Evolutionary conservation across 1,284 basidiomycete species (phyloP), one percentile per base, ranked within the genome.

Genomic region (Trichosporon sp.): DNA sequence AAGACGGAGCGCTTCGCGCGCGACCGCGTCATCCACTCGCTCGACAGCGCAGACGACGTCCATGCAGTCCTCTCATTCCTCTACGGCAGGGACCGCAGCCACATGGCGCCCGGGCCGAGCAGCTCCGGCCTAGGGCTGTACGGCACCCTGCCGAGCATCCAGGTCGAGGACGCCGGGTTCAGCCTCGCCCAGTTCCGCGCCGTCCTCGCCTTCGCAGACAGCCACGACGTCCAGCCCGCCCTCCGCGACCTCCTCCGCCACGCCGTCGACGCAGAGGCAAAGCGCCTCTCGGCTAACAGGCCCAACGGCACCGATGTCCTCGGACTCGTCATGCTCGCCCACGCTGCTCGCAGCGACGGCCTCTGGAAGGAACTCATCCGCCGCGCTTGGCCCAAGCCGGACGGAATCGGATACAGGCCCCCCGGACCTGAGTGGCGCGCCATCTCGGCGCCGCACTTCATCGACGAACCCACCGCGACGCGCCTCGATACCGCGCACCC

Each of bases 61-160:
- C 56, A 62, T 11, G 37, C 60, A 7, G 19, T 62, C 4, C 60
- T 62, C 25, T 40, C 54, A 4, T 58, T 62, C 36, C 60, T 62
- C 14, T 44, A 58, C 60, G 49, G 49, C 14, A 19, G 25, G 13
- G 49, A 54, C 25, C 49, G 49, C 7, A 14, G 19, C 14, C 19
- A 57, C 9, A 29, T 54, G 2, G 32, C 56, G 10, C 11, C 33
- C 10, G 32, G 29, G 25, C 60, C 49, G 7, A 14, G 14, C 21
- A 11, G 14, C 23, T 10, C 33, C 10, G 16, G n/a, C 14, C 21
- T 61, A 7, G 23, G 16, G 23, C 34, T 54, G n/a, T 52, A 52
- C 25, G 46, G 46, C 25, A 29, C 23, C 5, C 49, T 54, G 27
- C 49, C 49, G 49, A n/a, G 14, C 14, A 54, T 54, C 27, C 49